Evolutionary conservation across 1,284 basidiomycete genomes (phyloP).

Genomic region (Xerocomus minutiporus): DNA sequence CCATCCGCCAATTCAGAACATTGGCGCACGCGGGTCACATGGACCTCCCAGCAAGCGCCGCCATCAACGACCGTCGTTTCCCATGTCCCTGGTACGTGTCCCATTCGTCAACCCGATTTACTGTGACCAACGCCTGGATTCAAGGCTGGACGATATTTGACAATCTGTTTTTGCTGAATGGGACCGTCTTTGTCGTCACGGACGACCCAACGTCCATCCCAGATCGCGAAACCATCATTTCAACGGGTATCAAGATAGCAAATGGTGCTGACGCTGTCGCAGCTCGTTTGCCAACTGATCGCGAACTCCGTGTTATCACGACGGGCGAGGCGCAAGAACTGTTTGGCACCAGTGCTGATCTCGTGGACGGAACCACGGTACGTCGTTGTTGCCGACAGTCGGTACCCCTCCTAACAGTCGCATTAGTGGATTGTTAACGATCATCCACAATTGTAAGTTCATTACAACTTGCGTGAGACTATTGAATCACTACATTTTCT

Average conservation of each 20-base stretch:
- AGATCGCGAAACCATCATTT: conserved; percentile 52
- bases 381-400: neutral
- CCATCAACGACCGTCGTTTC: conserved; percentile 57
- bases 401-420: conserved; percentile 1
- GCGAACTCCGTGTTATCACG: conserved; percentile 73
- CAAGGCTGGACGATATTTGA: conserved; percentile 84
- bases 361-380: conserved; percentile 67
- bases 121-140: neutral
- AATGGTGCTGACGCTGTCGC: conserved; percentile 44
- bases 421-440: conserved; percentile 74
- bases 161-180: conserved; percentile 70
- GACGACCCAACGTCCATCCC: conserved; percentile 54
- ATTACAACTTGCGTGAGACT: neutral
- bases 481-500: neutral
- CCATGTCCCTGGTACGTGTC: conserved; percentile 54
- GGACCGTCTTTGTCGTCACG: conserved; percentile 70
- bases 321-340: conserved; percentile 61
- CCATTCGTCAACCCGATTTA: neutral
- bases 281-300: conserved; percentile 61
- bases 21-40: conserved; percentile 38
- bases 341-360: conserved; percentile 61
- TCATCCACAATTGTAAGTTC: conserved; percentile 72
- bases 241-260: conserved; percentile 47
- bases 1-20: conserved; percentile 17
- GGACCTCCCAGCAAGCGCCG: conserved; percentile 34